Evolutionary conservation across 2,329 filamentous ascomycete species (phyloP), one percentile per base, ranked within the genome.

Genomic region (Colletotrichum endophyticum): DNA sequence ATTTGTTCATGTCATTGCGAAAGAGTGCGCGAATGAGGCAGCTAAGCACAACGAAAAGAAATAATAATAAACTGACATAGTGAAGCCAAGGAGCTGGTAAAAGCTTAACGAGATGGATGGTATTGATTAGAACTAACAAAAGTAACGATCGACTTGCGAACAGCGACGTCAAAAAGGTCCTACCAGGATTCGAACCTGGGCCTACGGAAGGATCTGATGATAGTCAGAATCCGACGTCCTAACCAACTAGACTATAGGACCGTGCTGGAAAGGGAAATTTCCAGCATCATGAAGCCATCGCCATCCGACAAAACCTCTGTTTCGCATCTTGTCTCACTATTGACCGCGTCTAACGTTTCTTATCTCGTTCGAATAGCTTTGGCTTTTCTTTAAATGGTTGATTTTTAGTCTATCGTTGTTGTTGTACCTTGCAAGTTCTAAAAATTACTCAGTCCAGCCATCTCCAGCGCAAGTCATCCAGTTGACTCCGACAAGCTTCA

Each of bases 391-490:
- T 49, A 12, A 44, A 3, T 44, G 19, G 9, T 44, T 44, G 19
- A 12, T 22, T 3, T 0, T 22, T 4, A 7, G 11, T 49, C 44
- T 22, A 49, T 19, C 5, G 8, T 36, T 36, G 7, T 49, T 22
- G n/a, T 13, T 49, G 44, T 22, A 13, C 12, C 11, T 4, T 7
- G 11, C 6, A 1, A 3, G 9, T 49, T 22, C 8, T 22, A 49
- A 1, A 13, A 22, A 13, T 49, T 36, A 81, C 63, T 80, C 80
- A 57, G 81, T 80, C 86, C 87, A 88, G 2, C 85, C 86, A 72
- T 89, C 86, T 2, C 86, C 86, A 59, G 85, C 87, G 22, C 86
- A 86, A 0, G 82, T 83, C 86, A 89, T 88, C 88, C 87, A 89
- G 70, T 88, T 88, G 9, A 85, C 79, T 0, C 83, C 84, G 0